Evolutionary conservation across 352 stramenopile genomes (phyloP).

Genomic region (Globisporangium recalcitrans): DNA sequence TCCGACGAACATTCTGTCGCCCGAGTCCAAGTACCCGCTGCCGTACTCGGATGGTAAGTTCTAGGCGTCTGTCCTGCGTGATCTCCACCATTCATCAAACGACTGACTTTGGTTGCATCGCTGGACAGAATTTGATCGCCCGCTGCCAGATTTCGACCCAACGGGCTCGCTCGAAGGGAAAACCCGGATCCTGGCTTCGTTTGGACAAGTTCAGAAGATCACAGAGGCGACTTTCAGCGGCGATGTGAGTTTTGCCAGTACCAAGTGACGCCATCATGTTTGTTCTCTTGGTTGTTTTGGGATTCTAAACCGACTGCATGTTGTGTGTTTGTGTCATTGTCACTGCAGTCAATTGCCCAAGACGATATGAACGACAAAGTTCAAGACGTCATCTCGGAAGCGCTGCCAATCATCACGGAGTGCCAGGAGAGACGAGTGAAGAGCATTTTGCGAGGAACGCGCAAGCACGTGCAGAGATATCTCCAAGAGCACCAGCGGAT

Average conservation of each 20-base stretch:
- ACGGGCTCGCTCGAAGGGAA: slow-evolving; percentile 24
- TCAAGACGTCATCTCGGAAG: slow-evolving; percentile 14
- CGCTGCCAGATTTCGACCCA: slow-evolving; percentile 36
- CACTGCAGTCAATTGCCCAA: slow-evolving; percentile 5
- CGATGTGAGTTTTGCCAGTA: slow-evolving; percentile 26
- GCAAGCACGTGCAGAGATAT: slow-evolving; percentile 12
- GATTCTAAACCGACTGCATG: too few relatives aligned
- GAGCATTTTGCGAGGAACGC: slow-evolving; percentile 13
- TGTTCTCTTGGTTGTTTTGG: not conserved
- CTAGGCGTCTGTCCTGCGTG: not conserved
- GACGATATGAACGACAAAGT: slow-evolving; percentile 13
- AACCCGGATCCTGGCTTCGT: slow-evolving; percentile 22
- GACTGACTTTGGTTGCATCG: not conserved
- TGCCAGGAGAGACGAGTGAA: slow-evolving; percentile 16
- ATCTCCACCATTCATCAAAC: not conserved
- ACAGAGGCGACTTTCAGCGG: slow-evolving; percentile 23
- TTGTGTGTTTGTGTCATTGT: not conserved
- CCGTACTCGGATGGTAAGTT: slow-evolving; percentile 13
- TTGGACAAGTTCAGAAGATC: slow-evolving; percentile 25
- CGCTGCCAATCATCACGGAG: slow-evolving; percentile 8
- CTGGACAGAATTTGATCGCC: slow-evolving; percentile 29
- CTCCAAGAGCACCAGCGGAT: slow-evolving; percentile 7
- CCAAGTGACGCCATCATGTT: not conserved
- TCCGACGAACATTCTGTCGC: slow-evolving; percentile 24
- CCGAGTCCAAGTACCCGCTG: slow-evolving; percentile 3